A percentile compares a stretch with the other conserved stretches of the same genome.
These are phyloP conservation scores for Botrytis galanthina DNA, from an alignment of 2,329 filamentous ascomycete genomes.

Conservation along the genomic window DNA sequence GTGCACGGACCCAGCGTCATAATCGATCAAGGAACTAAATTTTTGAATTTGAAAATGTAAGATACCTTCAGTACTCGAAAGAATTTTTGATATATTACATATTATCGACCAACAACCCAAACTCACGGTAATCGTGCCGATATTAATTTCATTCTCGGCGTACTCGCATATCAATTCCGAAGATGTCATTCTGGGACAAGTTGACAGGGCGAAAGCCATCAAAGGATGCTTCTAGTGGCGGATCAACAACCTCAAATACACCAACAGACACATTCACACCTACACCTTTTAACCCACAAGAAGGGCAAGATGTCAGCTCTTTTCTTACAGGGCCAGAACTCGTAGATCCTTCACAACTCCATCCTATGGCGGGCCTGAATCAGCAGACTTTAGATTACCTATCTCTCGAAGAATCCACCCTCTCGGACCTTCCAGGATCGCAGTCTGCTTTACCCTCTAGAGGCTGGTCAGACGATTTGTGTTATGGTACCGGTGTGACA, in stretches of 20 bases:
- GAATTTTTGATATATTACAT: slow-evolving; percentile 10
- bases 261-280: slow-evolving; percentile 48
- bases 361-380: slow-evolving; percentile 91
- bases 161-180: slow-evolving; percentile 17
- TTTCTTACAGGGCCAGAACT: slow-evolving; percentile 77
- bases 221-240: slow-evolving; percentile 26
- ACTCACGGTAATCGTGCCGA: neutral
- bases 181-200: slow-evolving; percentile 43
- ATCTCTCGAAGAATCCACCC: slow-evolving; percentile 83
- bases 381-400: slow-evolving; percentile 94
- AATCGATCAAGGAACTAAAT: slow-evolving; percentile 14
- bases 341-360: slow-evolving; percentile 82
- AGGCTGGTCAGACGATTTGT: slow-evolving; percentile 97
- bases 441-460: slow-evolving; percentile 89
- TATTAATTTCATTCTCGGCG: neutral
- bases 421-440: slow-evolving; percentile 81
- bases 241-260: slow-evolving; percentile 26
- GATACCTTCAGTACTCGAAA: slow-evolving; percentile 1
- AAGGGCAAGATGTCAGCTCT: slow-evolving; percentile 76
- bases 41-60: slow-evolving; percentile 16
- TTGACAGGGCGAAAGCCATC: slow-evolving; percentile 42
- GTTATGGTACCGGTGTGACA: slow-evolving; percentile 93
- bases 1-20: slow-evolving; percentile 18
- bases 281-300: slow-evolving; percentile 66
- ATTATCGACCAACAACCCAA: neutral